phyloP scores from a whole-genome alignment of 805 yeast genomes.

The Candida orba region DNA sequence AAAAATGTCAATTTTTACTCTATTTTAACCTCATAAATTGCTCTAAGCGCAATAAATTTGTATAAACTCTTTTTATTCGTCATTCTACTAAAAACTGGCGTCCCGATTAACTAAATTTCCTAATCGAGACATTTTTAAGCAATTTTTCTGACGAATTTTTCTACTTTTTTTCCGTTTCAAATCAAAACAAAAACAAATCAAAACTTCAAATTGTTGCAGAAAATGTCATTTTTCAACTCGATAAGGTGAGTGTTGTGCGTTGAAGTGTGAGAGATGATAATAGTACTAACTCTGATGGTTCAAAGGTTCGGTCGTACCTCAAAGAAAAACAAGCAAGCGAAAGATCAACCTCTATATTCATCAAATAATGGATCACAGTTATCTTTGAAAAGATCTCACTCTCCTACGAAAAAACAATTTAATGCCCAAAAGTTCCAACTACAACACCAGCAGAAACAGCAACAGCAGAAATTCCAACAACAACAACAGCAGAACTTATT shows the following conservation, averaged over 20 bases:
- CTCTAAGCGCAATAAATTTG: not conserved
- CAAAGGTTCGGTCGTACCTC: slow-evolving; percentile 48
- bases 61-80: too few relatives aligned
- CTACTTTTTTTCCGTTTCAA: not conserved
- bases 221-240: slow-evolving; percentile 34
- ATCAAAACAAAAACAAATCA: not conserved
- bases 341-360: slow-evolving; percentile 26
- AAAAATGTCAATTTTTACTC: too few relatives aligned
- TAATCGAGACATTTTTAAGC: not conserved
- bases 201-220: not conserved
- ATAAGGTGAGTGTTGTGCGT: slow-evolving; percentile 17
- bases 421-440: slow-evolving; percentile 22
- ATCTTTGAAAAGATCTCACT: slow-evolving; percentile 40
- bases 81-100: too few relatives aligned
- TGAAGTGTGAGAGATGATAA: not conserved
- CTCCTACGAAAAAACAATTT: slow-evolving; percentile 26
- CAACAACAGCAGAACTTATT: slow-evolving; percentile 26
- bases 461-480: slow-evolving; percentile 14
- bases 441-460: slow-evolving; percentile 13
- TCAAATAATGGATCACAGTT: slow-evolving; percentile 40
- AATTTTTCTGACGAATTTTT: not conserved
- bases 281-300: slow-evolving; percentile 26
- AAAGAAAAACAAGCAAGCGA: slow-evolving; percentile 36
- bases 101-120: not conserved
- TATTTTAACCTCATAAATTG: not conserved